Evolutionary conservation across 129 eudicot genomes (phyloP).

Genomic region (Saussurea involucrata): DNA sequence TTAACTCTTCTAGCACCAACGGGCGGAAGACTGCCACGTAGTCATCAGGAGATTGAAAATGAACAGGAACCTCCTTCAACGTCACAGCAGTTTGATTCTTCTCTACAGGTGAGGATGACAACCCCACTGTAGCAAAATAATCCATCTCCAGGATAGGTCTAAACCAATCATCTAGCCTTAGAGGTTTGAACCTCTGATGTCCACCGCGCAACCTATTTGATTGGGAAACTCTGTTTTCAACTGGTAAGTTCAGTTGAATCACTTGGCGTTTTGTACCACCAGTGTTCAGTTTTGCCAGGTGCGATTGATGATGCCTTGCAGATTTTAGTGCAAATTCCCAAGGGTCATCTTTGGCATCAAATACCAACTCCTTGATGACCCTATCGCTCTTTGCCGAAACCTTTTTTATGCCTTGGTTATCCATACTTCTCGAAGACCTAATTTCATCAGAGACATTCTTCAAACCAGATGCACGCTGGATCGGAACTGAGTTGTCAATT

Average conservation of each 20-base stretch:
- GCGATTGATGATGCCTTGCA: constrained; percentile 49
- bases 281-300: constrained; percentile 34
- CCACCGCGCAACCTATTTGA: constrained; percentile 34
- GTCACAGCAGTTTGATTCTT: constrained; percentile 30
- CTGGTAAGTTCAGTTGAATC: constrained; percentile 64
- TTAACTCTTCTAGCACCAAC: constrained; percentile 85
- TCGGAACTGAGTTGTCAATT: constrained; percentile 18
- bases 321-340: constrained; percentile 76
- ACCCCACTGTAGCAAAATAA: constrained; percentile 72
- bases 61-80: constrained; percentile 80
- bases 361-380: constrained; percentile 48
- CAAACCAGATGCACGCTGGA: constrained; percentile 22
- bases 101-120: constrained; percentile 44
- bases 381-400: constrained; percentile 33
- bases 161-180: constrained; percentile 87
- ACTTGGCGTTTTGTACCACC: constrained; percentile 78
- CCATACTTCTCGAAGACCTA: constrained; percentile 12
- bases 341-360: constrained; percentile 68
- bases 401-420: constrained; percentile 23
- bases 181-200: constrained; percentile 65
- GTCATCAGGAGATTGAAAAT: constrained; percentile 69
- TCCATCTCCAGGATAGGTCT: constrained; percentile 79
- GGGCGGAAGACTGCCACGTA: constrained; percentile 85
- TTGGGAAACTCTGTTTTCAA: constrained; percentile 49
- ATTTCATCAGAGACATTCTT: constrained; percentile 34